Conservation (phyloP, 2,329 filamentous ascomycete species). For the Colletotrichum spinosum region DNA sequence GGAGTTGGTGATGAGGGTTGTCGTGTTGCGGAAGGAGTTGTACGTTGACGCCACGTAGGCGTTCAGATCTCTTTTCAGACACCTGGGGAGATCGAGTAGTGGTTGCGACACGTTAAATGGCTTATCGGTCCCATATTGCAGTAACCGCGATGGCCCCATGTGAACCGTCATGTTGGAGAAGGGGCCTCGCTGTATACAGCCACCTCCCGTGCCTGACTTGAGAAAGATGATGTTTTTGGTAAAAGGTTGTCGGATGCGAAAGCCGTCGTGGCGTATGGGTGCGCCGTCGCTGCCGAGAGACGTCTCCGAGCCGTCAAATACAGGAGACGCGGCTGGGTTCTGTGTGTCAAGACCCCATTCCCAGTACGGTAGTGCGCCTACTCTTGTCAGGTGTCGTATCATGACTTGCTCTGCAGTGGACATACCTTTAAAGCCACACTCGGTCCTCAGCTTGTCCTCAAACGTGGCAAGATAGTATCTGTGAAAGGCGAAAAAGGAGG, state of each 20-base stretch:
- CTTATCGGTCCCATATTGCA: constrained; percentile 36
- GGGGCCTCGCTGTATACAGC: constrained; percentile 49
- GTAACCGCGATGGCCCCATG: constrained; percentile 47
- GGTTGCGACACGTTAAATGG: constrained; percentile 40
- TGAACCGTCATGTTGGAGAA: constrained; percentile 54
- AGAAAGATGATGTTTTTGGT: constrained; percentile 43
- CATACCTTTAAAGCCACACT: constrained; percentile 39
- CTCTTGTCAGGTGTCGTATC: fast-evolving
- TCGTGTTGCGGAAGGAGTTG: constrained; percentile 43
- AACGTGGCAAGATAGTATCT: constrained; percentile 35
- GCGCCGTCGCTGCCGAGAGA: constrained; percentile 54
- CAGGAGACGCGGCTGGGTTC: constrained; percentile 46
- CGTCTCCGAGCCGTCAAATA: constrained; percentile 55
- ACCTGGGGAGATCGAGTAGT: constrained; percentile 54
- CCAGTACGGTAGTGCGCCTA: constrained; percentile 39
- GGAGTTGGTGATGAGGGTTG: constrained; percentile 46
- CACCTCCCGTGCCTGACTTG: constrained; percentile 62
- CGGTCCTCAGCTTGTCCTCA: constrained; percentile 34
- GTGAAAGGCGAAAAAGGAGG: constrained; percentile 37
- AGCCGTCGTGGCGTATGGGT: constrained; percentile 42
- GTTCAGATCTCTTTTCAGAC: constrained; percentile 53
- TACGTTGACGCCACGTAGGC: constrained; percentile 39
- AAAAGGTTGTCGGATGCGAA: constrained; percentile 36
- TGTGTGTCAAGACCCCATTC: constrained; percentile 40
- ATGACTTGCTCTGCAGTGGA: not conserved